A percentile compares a stretch with the other conserved stretches of the same genome.
These are phyloP conservation scores for Marsdenia floribunda DNA, from an alignment of 257 asterid genomes.

Conservation along the genomic window DNA sequence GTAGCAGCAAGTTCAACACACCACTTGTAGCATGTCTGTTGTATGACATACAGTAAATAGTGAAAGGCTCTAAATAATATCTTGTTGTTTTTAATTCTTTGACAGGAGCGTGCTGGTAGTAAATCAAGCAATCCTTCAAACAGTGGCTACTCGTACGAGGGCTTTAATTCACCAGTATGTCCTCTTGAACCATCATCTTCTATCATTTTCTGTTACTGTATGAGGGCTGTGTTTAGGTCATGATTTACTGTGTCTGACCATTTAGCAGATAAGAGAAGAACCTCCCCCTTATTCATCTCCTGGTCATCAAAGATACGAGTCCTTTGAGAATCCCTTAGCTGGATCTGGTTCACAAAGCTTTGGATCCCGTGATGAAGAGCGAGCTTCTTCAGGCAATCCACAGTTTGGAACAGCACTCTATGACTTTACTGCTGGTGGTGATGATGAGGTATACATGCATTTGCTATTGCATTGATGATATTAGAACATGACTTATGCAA, in stretches of 20 bases:
- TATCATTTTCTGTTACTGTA: constrained; percentile 9
- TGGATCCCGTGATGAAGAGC: constrained; percentile 57
- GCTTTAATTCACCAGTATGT: constrained; percentile 66
- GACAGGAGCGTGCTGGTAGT: constrained; percentile 68
- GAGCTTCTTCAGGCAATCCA: constrained; percentile 64
- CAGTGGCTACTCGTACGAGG: constrained; percentile 44
- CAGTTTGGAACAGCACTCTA: constrained; percentile 83
- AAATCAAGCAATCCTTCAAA: constrained; percentile 41
- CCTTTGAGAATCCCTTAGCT: constrained; percentile 93
- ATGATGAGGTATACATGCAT: constrained; percentile 74
- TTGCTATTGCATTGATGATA: not conserved
- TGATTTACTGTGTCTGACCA: constrained; percentile 19
- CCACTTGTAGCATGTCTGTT: not conserved
- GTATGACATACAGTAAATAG: too few species aligned
- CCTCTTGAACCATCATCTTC: constrained; percentile 16
- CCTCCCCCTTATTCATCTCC: constrained; percentile 99
- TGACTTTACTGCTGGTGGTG: constrained; percentile 99
- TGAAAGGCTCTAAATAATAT: constrained; percentile 9
- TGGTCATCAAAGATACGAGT: constrained; percentile 59
- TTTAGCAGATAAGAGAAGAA: constrained; percentile 78
- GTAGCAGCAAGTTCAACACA: not conserved
- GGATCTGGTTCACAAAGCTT: constrained; percentile 64
- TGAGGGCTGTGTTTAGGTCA: constrained; percentile 1
- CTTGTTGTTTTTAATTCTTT: constrained; percentile 12
- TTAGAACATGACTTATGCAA: not conserved